Evolutionary conservation across 108 stramenopile genomes (phyloP), one percentile per base, ranked within the genome.

Genomic region (Fragilaria crotonensis): DNA sequence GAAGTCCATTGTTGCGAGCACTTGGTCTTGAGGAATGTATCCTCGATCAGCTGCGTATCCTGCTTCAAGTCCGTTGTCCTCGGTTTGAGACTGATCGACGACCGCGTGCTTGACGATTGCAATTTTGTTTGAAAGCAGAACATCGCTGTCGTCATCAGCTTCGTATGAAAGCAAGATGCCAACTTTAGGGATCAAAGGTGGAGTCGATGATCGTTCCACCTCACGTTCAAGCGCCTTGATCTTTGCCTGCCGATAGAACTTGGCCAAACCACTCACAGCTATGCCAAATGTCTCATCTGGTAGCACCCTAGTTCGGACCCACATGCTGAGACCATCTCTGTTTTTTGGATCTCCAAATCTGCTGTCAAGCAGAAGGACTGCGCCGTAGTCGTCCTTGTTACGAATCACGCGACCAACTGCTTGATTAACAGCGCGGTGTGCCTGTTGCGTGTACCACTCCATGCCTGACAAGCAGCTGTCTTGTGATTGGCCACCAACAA

Each of bases 371-470:
- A 99, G 69, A 5, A 99, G 67, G 0, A 99, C 89, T 28, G 94
- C 90, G 25, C 97, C 99, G 59, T 84, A 99, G 64, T 99, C 99
- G n/a, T 62, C 57, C 21, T 77, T 68, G 74, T 98, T 98, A n/a
- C 99, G 95, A 66, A 99, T 95, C 0, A 97, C 97, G 20, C 99
- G 76, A 0, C 99, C 99, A 29, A 99, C 70, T 7, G 96, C 97
- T 67, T 99, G 99, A 64, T 99, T 99, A 22, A 98, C 97, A 44
- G 97, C 97, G 2, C 97, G 77, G 48, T 90, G 84, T 2, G 97
- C 99, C 66, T 96, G 94, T 49, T 98, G 96, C 22, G 74, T 76
- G 72, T 99, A 99, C 99, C 99, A 99, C 33, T 93, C 95, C 26
- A 81, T 67, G 0, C 98, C 98, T 0, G 90, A 87, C 9, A 94